phyloP scores from a whole-genome alignment of 2,329 filamentous ascomycete species.

The Alternaria gansuensis region DNA sequence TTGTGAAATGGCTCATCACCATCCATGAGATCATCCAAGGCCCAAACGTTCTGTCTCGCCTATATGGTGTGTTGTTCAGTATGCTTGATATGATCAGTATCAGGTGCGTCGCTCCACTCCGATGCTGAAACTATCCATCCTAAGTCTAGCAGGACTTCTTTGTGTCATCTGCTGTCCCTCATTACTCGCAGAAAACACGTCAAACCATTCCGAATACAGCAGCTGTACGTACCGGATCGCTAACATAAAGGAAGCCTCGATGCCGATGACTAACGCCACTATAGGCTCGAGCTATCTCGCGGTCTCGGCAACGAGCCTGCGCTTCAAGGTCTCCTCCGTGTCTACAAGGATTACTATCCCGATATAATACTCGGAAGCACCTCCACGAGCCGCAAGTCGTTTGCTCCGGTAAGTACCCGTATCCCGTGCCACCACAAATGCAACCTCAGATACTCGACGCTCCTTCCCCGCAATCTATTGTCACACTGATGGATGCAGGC shows the following conservation, averaged over 20 bases:
- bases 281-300: constrained; percentile 59
- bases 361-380: constrained; percentile 82
- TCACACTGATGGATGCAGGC: constrained; percentile 28
- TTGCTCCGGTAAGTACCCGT: constrained; percentile 51
- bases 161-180: constrained; percentile 81
- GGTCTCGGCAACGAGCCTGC: constrained; percentile 71
- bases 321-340: constrained; percentile 75
- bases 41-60: constrained; percentile 68
- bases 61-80: constrained; percentile 81
- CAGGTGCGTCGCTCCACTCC: constrained; percentile 58
- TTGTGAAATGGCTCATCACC: constrained; percentile 81
- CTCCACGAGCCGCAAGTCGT: constrained; percentile 55
- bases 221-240: constrained; percentile 56
- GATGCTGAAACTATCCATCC: constrained; percentile 17
- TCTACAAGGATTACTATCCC: constrained; percentile 92
- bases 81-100: constrained; percentile 82
- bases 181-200: constrained; percentile 85
- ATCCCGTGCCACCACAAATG: constrained; percentile 26
- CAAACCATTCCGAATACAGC: constrained; percentile 81
- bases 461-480: constrained; percentile 25
- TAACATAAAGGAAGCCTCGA: neutral
- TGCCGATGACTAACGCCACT: constrained; percentile 33
- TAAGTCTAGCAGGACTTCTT: constrained; percentile 51
- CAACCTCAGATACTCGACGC: constrained; percentile 16
- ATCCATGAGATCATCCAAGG: constrained; percentile 76